These are phyloP conservation scores for Dothidotthia symphoricarpi DNA, from an alignment of 2,329 filamentous ascomycete species.

Conservation along the genomic window DNA sequence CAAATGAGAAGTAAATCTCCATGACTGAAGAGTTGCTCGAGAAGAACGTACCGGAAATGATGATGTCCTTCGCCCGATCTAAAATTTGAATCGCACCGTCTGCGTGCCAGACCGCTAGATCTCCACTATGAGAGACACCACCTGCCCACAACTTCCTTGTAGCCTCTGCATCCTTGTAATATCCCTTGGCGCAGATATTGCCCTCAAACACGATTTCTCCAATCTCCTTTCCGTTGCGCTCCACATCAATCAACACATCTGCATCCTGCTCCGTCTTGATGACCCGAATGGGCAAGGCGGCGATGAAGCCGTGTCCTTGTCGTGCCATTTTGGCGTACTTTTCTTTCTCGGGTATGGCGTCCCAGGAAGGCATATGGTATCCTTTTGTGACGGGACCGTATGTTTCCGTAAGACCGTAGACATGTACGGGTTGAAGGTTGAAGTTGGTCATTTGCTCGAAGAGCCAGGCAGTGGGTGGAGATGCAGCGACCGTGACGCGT, in stretches of 20 bases:
- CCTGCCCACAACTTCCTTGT: slow-evolving; percentile 85
- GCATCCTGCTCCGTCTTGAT: slow-evolving; percentile 75
- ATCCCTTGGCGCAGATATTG: slow-evolving; percentile 89
- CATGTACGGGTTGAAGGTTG: slow-evolving; percentile 87
- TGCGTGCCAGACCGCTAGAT: slow-evolving; percentile 88
- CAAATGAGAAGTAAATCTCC: no score
- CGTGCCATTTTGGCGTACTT: slow-evolving; percentile 88
- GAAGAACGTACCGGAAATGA: slow-evolving; percentile 73
- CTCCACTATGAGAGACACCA: slow-evolving; percentile 82
- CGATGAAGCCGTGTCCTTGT: slow-evolving; percentile 89
- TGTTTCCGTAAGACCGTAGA: slow-evolving; percentile 85
- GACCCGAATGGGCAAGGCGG: slow-evolving; percentile 74
- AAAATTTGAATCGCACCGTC: slow-evolving; percentile 90
- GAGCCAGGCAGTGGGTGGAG: slow-evolving; percentile 82
- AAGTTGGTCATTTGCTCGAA: slow-evolving; percentile 89
- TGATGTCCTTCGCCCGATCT: slow-evolving; percentile 95
- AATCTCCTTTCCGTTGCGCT: slow-evolving; percentile 69
- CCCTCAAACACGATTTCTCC: slow-evolving; percentile 84
- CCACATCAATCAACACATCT: slow-evolving; percentile 65
- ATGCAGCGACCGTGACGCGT: slow-evolving; percentile 87
- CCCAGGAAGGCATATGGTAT: slow-evolving; percentile 83
- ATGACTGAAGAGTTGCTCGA: no score
- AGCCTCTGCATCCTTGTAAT: slow-evolving; percentile 85
- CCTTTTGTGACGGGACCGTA: slow-evolving; percentile 96
- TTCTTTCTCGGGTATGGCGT: slow-evolving; percentile 68